A percentile compares a stretch with the other conserved stretches of the same genome.
Conservation (phyloP, 192 early-diverging fungal genomes). For the Cladochytrium replicatum region DNA sequence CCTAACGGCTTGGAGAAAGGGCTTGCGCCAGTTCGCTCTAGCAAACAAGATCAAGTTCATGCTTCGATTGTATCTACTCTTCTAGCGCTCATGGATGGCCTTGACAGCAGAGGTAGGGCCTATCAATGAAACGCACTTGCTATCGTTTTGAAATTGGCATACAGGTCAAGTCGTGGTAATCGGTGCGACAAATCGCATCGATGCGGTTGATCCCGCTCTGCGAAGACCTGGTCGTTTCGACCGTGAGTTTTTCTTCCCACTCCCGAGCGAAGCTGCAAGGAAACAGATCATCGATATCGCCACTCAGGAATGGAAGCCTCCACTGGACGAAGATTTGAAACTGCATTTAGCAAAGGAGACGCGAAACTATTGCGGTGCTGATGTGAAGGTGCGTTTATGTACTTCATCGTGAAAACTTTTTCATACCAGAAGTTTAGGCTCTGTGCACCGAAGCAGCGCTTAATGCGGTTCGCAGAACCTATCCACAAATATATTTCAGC, state of each 20-base stretch:
- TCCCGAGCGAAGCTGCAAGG: constrained; percentile 46
- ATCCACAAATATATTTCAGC: constrained; percentile 60
- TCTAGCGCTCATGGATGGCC: constrained; percentile 67
- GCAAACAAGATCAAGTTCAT: constrained; percentile 60
- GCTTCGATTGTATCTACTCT: constrained; percentile 62
- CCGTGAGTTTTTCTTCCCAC: constrained; percentile 58
- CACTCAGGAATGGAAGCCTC: constrained; percentile 43
- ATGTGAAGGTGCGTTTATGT: constrained; percentile 32
- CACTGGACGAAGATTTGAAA: constrained; percentile 32
- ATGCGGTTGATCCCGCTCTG: constrained; percentile 65
- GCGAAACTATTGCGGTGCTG: constrained; percentile 59
- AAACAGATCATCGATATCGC: constrained; percentile 54
- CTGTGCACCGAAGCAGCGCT: constrained; percentile 65
- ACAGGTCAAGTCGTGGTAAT: constrained; percentile 65
- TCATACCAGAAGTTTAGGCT: constrained; percentile 13
- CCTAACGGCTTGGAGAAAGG: constrained; percentile 6
- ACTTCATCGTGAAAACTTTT: no score
- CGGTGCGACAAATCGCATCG: constrained; percentile 66
- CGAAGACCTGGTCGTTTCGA: constrained; percentile 65
- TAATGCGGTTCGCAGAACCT: constrained; percentile 51
- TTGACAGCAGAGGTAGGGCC: constrained; percentile 44
- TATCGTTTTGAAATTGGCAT: constrained; percentile 1
- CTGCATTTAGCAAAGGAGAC: constrained; percentile 43
- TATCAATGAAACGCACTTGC: background rate
- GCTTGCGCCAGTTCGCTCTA: constrained; percentile 51